These are phyloP conservation scores for Naumovozyma baii DNA, from an alignment of 805 yeast genomes.

Conservation along the genomic window DNA sequence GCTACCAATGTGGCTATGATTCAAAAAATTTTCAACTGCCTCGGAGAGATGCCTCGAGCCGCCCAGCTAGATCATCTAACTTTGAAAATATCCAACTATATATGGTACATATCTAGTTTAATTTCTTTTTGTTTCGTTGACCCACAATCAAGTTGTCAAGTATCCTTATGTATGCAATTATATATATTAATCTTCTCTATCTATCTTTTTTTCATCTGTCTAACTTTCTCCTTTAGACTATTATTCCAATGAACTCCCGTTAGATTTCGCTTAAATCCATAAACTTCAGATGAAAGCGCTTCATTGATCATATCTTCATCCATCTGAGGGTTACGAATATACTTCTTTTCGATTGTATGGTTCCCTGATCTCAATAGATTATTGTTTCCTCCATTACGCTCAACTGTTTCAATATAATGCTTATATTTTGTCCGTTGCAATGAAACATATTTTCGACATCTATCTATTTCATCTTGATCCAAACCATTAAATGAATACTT, in stretches of 20 bases:
- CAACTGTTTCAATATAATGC: slow-evolving; percentile 17
- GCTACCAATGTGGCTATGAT: too few species aligned
- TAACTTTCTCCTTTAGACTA: slow-evolving; percentile 46
- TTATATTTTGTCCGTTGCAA: slow-evolving; percentile 42
- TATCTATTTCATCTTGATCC: slow-evolving; percentile 72
- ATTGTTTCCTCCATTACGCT: slow-evolving; percentile 2
- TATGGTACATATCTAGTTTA: too few species aligned
- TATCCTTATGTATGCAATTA: too few species aligned
- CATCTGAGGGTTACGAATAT: slow-evolving; percentile 6
- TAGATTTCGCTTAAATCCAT: slow-evolving; percentile 34
- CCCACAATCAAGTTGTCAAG: too few species aligned
- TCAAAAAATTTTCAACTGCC: slow-evolving; percentile 2
- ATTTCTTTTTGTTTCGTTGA: too few species aligned
- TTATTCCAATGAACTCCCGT: slow-evolving; percentile 57
- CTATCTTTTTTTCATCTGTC: slow-evolving; percentile 30
- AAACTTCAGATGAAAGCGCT: slow-evolving; percentile 33
- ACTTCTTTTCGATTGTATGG: slow-evolving; percentile 1
- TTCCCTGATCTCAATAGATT: neutral
- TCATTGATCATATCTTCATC: slow-evolving; percentile 25
- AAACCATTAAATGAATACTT: slow-evolving; percentile 63
- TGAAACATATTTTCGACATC: slow-evolving; percentile 69
- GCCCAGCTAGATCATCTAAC: neutral
- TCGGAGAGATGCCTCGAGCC: neutral
- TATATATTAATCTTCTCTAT: neutral
- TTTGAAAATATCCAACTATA: slow-evolving; percentile 1